Evolutionary conservation across 169 alveolate genomes (phyloP).

Genomic region (Eimeria praecox): DNA sequence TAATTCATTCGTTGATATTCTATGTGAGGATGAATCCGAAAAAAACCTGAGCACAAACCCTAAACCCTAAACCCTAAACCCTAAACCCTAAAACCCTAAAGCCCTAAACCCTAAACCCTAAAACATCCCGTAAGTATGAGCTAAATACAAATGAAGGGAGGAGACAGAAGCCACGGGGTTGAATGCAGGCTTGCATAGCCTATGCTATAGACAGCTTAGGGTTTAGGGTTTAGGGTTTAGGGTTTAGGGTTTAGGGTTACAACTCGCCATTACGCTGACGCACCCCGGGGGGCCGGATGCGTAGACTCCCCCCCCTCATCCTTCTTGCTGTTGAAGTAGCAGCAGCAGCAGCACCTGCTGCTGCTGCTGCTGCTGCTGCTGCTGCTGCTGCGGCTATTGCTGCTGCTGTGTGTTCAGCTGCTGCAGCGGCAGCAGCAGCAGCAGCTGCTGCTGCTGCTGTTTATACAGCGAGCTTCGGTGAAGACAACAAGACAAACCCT

Average conservation of each 20-base stretch:
- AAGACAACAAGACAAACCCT: neutral
- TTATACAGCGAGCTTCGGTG: neutral
- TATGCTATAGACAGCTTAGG: neutral
- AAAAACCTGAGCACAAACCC: conserved; percentile 1
- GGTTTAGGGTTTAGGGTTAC: conserved; percentile 19
- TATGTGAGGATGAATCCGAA: conserved; percentile 22
- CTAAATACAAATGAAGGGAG: no score
- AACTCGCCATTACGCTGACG: neutral
- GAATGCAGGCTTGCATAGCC: no score
- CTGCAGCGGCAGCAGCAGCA: neutral
- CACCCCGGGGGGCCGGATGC: conserved; percentile 32
- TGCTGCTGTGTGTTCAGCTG: neutral
- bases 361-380: conserved; percentile 8
- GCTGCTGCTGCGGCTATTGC: neutral
- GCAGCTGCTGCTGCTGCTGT: neutral
- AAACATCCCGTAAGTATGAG: no score
- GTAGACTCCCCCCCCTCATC: neutral
- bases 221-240: conserved; percentile 29
- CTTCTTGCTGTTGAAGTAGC: neutral
- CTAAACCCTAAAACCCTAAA: conserved; percentile 29
- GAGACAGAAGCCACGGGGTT: neutral
- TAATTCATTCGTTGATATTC: conserved; percentile 77
- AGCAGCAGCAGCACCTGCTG: conserved; percentile 15
- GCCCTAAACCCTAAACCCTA: conserved; percentile 18
- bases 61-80: conserved; percentile 29